These are phyloP conservation scores for Hygrophila difformis DNA, from an alignment of 257 asterid species.

Conservation along the genomic window DNA sequence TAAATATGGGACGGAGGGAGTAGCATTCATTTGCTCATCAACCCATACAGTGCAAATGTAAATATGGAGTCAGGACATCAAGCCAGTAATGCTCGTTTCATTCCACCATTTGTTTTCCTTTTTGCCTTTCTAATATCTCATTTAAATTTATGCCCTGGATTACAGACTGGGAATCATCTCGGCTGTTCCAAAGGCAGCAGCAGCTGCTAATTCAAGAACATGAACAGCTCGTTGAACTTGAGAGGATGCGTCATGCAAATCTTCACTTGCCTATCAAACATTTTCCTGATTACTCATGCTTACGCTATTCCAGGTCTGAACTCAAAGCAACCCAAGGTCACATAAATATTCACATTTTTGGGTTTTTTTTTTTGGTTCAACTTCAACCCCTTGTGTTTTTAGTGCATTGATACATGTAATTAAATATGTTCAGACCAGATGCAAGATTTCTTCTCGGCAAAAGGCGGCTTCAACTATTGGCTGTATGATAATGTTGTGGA, in stretches of 20 bases:
- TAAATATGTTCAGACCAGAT: conserved; percentile 25
- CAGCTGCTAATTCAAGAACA: conserved; percentile 46
- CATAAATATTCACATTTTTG: not conserved
- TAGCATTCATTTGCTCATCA: no score
- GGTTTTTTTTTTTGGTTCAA: not conserved
- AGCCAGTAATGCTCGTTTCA: conserved; percentile 29
- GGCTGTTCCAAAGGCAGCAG: conserved; percentile 35
- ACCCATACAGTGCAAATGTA: conserved; percentile 30
- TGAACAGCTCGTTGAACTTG: conserved; percentile 41
- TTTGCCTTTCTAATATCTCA: no score
- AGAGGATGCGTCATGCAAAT: conserved; percentile 48
- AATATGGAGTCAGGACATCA: conserved; percentile 38
- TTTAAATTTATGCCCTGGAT: not conserved
- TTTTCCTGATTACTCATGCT: conserved; percentile 22
- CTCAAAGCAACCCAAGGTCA: conserved; percentile 44
- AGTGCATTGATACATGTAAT: not conserved
- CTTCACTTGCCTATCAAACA: conserved; percentile 41
- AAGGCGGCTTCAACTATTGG: no score
- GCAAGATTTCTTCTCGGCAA: no score
- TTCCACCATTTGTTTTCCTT: no score
- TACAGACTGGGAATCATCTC: conserved; percentile 43
- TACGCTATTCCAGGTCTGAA: conserved; percentile 39
- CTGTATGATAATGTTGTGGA: no score
- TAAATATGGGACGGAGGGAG: no score
- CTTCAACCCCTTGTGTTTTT: no score